These are phyloP conservation scores for Agaricus blazei DNA, from an alignment of 768 basidiomycete species.

Conservation along the genomic window DNA sequence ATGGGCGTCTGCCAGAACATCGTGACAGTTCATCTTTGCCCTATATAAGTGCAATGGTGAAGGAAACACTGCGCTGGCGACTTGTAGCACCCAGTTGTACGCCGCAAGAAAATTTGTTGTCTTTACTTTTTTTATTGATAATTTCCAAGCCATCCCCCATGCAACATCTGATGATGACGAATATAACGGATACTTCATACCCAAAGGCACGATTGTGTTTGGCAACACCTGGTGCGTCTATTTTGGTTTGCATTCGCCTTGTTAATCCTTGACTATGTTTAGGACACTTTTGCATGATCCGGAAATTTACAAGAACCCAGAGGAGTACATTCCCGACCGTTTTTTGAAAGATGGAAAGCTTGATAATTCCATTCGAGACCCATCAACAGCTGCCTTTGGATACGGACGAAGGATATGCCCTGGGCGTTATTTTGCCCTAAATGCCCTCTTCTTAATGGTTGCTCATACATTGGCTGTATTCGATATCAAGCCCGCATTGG, in stretches of 20 bases:
- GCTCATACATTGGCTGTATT: constrained; percentile 19
- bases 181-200: constrained; percentile 13
- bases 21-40: constrained; percentile 25
- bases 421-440: constrained; percentile 19
- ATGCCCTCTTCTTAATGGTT: constrained; percentile 17
- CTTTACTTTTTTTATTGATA: background rate
- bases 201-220: constrained; percentile 13
- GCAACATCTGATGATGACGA: background rate
- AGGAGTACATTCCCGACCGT: constrained; percentile 24
- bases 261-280: background rate
- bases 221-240: constrained; percentile 12
- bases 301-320: constrained; percentile 11
- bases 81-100: constrained; percentile 6
- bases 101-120: too few relatives aligned
- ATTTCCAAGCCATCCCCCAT: background rate
- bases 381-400: constrained; percentile 23
- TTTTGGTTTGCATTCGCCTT: background rate
- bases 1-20: constrained; percentile 27
- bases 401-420: constrained; percentile 26
- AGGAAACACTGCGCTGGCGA: constrained; percentile 22
- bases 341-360: constrained; percentile 20
- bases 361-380: constrained; percentile 11
- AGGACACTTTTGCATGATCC: constrained; percentile 19
- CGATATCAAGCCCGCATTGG: constrained; percentile 19
- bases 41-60: constrained; percentile 29